phyloP scores from a whole-genome alignment of 1,284 basidiomycete genomes.

The Pyrrhoderma lamaoense region DNA sequence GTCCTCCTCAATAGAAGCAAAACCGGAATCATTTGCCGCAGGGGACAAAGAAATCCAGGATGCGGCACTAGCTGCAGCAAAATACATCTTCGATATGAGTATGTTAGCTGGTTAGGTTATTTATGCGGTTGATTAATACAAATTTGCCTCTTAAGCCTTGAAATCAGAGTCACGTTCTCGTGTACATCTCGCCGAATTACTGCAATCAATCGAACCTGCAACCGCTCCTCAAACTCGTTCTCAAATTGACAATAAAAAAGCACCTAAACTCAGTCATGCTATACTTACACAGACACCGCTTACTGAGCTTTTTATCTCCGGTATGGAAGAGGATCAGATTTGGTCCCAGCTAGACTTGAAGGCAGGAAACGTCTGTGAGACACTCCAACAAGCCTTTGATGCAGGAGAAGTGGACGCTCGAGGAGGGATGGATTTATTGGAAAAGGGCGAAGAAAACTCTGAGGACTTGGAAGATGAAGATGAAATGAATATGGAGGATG shows the following conservation, averaged over 20 bases:
- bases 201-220: constrained; percentile 56
- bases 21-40: constrained; percentile 45
- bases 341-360: constrained; percentile 91
- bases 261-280: constrained; percentile 28
- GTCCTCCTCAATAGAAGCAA: constrained; percentile 45
- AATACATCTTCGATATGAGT: constrained; percentile 81
- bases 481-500: constrained; percentile 24
- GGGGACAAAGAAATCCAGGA: constrained; percentile 51
- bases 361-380: constrained; percentile 55
- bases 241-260: constrained; percentile 42
- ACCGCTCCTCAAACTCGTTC: constrained; percentile 68
- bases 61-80: constrained; percentile 61
- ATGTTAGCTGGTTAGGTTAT: constrained; percentile 1
- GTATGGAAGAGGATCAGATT: constrained; percentile 83
- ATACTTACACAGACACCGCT: constrained; percentile 68
- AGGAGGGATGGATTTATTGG: constrained; percentile 23
- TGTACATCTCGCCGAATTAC: constrained; percentile 58
- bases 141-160: constrained; percentile 37
- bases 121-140: neutral
- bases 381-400: constrained; percentile 49
- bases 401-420: constrained; percentile 23
- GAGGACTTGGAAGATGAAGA: constrained; percentile 27
- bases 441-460: constrained; percentile 25
- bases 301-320: constrained; percentile 67
- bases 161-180: constrained; percentile 58